Evolutionary conservation across 805 yeast genomes (phyloP), one percentile per base, ranked within the genome.

Genomic region (Candida odintsovae): DNA sequence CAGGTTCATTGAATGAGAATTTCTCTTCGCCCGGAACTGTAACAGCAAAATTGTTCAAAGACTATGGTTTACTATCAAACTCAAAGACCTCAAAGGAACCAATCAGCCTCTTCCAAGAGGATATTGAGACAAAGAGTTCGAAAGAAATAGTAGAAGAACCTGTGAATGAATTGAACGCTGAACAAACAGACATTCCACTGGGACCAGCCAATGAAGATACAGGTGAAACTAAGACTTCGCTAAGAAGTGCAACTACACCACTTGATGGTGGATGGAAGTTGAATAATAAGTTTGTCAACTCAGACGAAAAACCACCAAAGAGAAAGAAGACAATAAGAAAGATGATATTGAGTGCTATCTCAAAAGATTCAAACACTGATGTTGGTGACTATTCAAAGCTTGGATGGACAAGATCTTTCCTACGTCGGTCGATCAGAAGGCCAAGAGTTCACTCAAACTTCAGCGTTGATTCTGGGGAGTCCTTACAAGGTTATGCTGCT

Each of bases 391-490:
- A 6, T 6, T 22, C 42, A n/a, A 38, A 37, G n/a, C 40, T 47
- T 19, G 45, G 54, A 43, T 50, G 58, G 54, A 41, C 55, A 12
- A 45, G 29, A n/a, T 42, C 54, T 9, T 29, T 46, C 20, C 35
- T 50, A n/a, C 41, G 46, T 38, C 42, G 38, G 20, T 28, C 36
- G 6, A 23, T 44, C 4, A 15, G 13, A 20, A 25, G 9, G 23
- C 8, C 7, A 26, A 43, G 40, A 11, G 21, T 18, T 8, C 9
- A 6, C 4, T 28, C 43, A 3, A 44, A 41, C 8, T 50, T 55
- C 12, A 53, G 51, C 29, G 29, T 54, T 39, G 57, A 58, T 9
- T 59, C 63, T 19, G 63, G 63, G 11, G 52, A 47, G 16, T 58
- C 63, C 3, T 42, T 59, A 6, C 31, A 49, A 25, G 56, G 52